phyloP scores from a whole-genome alignment of 2,329 filamentous ascomycete species.

The Epichloe sibirici region DNA sequence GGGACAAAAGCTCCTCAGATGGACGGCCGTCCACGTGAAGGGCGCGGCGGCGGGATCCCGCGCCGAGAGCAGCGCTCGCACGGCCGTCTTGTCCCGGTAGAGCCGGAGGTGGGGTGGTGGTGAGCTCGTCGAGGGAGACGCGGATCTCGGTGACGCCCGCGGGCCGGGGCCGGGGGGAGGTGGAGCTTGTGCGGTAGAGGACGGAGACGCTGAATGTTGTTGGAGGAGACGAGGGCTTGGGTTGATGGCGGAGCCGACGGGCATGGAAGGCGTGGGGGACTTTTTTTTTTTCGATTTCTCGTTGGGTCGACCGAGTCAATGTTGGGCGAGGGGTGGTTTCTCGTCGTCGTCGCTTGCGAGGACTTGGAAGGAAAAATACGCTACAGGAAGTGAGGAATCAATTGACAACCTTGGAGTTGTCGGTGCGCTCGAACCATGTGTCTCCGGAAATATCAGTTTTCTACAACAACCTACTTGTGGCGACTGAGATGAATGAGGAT shows the following conservation, averaged over 20 bases:
- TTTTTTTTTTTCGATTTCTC: too few relatives aligned
- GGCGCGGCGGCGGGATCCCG: background rate
- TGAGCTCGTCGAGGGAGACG: slow-evolving; percentile 26
- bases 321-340: too few relatives aligned
- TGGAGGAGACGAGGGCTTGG: slow-evolving; percentile 22
- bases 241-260: slow-evolving; percentile 26
- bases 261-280: too few relatives aligned
- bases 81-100: slow-evolving; percentile 22
- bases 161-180: slow-evolving; percentile 11
- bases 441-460: too few relatives aligned
- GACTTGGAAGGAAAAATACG: too few relatives aligned
- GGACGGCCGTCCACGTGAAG: slow-evolving; percentile 41
- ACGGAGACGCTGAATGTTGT: slow-evolving; percentile 39
- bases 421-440: too few relatives aligned
- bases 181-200: slow-evolving; percentile 35
- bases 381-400: too few relatives aligned
- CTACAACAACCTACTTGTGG: too few relatives aligned
- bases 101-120: slow-evolving; percentile 24
- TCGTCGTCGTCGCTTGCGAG: too few relatives aligned
- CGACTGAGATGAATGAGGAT: too few relatives aligned
- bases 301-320: too few relatives aligned
- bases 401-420: too few relatives aligned
- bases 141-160: slow-evolving; percentile 11
- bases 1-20: slow-evolving; percentile 32
- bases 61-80: slow-evolving; percentile 20